Evolutionary conservation across 257 asterid species (phyloP).

Genomic region (Schizonepeta tenuifolia): DNA sequence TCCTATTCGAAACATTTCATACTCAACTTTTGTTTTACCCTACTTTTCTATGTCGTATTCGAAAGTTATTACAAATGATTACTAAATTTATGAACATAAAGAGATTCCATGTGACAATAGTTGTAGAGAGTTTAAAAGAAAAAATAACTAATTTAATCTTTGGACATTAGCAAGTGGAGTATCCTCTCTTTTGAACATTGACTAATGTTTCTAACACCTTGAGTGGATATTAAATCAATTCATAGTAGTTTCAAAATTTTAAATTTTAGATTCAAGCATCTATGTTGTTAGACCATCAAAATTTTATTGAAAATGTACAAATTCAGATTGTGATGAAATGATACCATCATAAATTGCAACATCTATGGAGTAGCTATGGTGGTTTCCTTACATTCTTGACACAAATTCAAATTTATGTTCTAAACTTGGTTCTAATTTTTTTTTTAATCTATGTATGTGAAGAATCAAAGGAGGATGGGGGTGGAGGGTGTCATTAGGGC

Average conservation of each 20-base stretch:
- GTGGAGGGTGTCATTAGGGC: slow-evolving; percentile 83
- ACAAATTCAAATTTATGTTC: not conserved
- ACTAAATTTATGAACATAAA: not conserved
- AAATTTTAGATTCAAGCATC: not conserved
- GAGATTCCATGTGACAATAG: not conserved
- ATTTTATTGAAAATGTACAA: not conserved
- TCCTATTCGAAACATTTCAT: not conserved
- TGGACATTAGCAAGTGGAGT: not conserved
- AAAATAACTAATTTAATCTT: not conserved
- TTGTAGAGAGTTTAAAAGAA: not conserved
- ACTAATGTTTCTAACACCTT: not conserved
- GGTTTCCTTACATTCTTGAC: not conserved
- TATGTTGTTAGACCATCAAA: not conserved
- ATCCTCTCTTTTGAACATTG: not conserved
- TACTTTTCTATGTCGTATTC: not conserved
- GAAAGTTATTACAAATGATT: not conserved
- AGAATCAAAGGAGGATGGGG: slow-evolving; percentile 88
- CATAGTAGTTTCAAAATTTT: not conserved
- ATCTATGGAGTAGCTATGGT: not conserved
- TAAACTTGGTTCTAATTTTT: not conserved
- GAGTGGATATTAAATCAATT: not conserved
- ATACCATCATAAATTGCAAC: not conserved
- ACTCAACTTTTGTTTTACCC: not conserved
- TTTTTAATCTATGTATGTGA: not conserved
- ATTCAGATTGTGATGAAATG: not conserved